Percentiles rank a stretch among this genome's conserved stretches.
phyloP scores from a whole-genome alignment of 306 rosid species.

The Casuarina glauca region DNA sequence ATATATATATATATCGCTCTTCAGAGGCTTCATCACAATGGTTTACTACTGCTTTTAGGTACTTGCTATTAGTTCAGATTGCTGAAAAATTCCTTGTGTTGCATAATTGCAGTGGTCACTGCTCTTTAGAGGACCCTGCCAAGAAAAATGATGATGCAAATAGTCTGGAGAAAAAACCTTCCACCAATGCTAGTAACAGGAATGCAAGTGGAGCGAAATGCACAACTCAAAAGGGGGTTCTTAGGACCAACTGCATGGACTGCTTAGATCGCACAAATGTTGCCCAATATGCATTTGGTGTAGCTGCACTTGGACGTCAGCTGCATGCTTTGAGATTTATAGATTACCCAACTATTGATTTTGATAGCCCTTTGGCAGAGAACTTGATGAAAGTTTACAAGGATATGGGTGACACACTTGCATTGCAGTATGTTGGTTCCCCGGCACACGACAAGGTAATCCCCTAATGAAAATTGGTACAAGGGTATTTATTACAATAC shows the following conservation, averaged over 20 bases:
- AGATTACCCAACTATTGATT: conserved; percentile 59
- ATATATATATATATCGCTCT: not conserved
- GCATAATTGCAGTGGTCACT: conserved; percentile 47
- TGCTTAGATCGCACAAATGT: conserved; percentile 97
- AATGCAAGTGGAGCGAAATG: conserved; percentile 38
- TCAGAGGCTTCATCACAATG: not conserved
- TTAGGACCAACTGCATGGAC: conserved; percentile 95
- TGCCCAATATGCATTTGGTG: conserved; percentile 87
- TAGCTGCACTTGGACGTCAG: conserved; percentile 79
- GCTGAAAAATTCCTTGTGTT: conserved; percentile 26
- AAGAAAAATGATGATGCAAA: conserved; percentile 40
- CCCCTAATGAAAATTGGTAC: conserved; percentile 10
- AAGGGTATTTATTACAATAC: not conserved
- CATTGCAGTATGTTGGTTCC: conserved; percentile 95
- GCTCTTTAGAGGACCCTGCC: conserved; percentile 37
- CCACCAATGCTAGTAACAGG: conserved; percentile 22
- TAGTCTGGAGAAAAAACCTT: conserved; percentile 42
- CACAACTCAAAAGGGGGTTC: conserved; percentile 69
- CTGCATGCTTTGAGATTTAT: conserved; percentile 59
- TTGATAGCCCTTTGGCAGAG: conserved; percentile 72
- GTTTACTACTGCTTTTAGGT: not conserved
- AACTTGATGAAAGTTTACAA: conserved; percentile 78
- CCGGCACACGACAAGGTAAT: conserved; percentile 96
- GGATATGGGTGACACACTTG: conserved; percentile 90
- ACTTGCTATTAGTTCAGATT: conserved; percentile 7